Evolutionary conservation across 2,329 filamentous ascomycete species (phyloP), one percentile per base, ranked within the genome.

Genomic region (Calonectria henricotiae): DNA sequence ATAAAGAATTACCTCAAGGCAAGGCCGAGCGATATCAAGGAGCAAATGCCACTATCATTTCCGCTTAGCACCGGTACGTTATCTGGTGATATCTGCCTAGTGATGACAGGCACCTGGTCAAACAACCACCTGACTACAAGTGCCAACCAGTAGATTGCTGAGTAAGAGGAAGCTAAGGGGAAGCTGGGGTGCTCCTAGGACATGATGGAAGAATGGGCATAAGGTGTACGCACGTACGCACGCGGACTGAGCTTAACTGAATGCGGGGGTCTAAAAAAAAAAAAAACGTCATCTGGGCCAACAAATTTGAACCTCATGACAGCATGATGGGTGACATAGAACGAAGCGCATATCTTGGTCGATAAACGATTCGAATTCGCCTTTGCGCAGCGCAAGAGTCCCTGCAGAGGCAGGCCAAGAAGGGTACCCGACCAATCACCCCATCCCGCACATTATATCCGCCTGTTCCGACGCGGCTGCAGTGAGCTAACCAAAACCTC

Each of bases 381-480:
- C 20, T 43, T 32, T 61, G 37, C 15, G 25, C 55, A 41, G 39
- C 39, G 27, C 17, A 23, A 61, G 55, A 20, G 7, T 43, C 25
- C 25, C 55, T 61, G 55, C 37, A 61, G 39, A 61, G 55, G 37
- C 55, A 12, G 39, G 37, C 23, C 55, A 44, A 61, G 55, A 61
- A 43, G 25, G 39, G 55, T 27, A n/a, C 51, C 35, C 20, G 35
- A 32, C 51, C 51, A 58, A 58, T 58, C 51, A 61, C 39, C 37
- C 55, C 5, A 30, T 61, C 55, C 55, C 37, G 35, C 32, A 25
- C 55, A 44, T n/a, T 61, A 61, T 61, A 43, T 23, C 64, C 64
- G 64, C 54, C 51, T 41, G 27, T 46, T 66, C 64, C 64, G 64
- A 20, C 15, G 47, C 47, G 46, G 46, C 46, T 64, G 30, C 39